phyloP scores from a whole-genome alignment of 257 asterid genomes.

The Nicotiana benthamiana region DNA sequence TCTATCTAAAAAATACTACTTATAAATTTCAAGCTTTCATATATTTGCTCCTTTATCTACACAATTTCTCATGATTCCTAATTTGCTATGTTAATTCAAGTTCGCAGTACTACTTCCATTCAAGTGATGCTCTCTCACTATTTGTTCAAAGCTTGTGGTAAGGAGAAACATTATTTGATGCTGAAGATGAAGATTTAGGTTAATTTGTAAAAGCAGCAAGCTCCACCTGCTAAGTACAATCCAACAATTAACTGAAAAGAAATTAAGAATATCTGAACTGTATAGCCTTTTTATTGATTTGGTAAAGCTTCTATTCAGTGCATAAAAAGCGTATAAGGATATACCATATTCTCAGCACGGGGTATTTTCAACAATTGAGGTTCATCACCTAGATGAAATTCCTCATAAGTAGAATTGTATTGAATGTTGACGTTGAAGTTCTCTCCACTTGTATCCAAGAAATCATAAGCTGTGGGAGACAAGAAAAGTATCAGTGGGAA shows the following conservation, averaged over 20 bases:
- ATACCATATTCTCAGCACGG: conserved; percentile 33
- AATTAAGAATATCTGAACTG: not conserved
- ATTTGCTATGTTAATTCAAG: not conserved
- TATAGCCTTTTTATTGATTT: not conserved
- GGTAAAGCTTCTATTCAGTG: not conserved
- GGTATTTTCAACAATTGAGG: conserved; percentile 12
- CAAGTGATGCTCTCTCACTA: not conserved
- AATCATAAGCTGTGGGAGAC: conserved; percentile 25
- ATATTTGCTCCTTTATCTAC: not conserved
- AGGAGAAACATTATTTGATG: not conserved
- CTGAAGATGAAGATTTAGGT: not conserved
- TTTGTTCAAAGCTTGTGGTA: not conserved
- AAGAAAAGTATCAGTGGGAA: not conserved
- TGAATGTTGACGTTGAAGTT: conserved; percentile 23
- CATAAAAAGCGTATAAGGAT: not conserved
- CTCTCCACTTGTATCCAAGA: conserved; percentile 22
- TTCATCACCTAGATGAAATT: not conserved
- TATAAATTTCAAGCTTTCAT: not conserved
- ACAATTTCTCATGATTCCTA: not conserved
- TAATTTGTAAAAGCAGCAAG: not conserved
- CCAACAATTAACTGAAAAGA: conserved; percentile 2
- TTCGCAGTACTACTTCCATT: not conserved
- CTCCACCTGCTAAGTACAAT: not conserved
- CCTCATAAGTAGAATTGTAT: conserved; percentile 23
- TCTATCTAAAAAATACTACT: not conserved